Evolutionary conservation across 345 rosid genomes (phyloP).

Genomic region (Brassica incana): DNA sequence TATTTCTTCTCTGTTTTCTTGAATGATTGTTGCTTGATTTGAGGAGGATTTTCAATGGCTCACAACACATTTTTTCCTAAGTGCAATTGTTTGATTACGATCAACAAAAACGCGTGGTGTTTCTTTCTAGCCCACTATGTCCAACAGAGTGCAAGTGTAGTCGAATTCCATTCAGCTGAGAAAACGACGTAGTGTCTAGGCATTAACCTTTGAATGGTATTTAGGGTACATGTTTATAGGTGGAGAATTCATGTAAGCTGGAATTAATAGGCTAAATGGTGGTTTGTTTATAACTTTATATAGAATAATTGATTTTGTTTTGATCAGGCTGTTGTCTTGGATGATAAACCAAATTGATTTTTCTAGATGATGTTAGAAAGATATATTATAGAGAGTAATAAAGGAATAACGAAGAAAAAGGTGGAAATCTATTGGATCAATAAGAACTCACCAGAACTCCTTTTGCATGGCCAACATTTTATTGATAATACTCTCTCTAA

Average conservation of each 20-base stretch:
- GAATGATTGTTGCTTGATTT: neutral
- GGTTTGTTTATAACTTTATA: neutral
- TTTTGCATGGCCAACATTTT: neutral
- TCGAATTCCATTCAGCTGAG: slow-evolving; percentile 8
- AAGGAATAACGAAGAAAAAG: neutral
- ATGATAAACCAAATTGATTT: neutral
- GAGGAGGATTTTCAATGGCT: neutral
- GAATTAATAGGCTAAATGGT: slow-evolving; percentile 9
- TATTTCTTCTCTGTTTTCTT: neutral
- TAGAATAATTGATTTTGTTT: neutral
- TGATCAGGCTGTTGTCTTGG: neutral
- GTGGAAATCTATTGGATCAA: neutral
- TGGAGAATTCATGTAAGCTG: slow-evolving; percentile 28
- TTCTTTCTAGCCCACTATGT: neutral
- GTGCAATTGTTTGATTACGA: neutral
- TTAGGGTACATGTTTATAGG: slow-evolving; percentile 24
- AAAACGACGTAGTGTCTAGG: slow-evolving; percentile 4
- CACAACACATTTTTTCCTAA: neutral
- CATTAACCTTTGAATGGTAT: slow-evolving; percentile 9
- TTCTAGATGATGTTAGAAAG: neutral
- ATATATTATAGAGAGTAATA: neutral
- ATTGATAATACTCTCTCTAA: too few species aligned
- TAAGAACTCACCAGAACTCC: neutral
- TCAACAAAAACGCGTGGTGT: neutral
- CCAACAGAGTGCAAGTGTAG: neutral